Evolutionary conservation across 1,284 basidiomycete species (phyloP), one percentile per base, ranked within the genome.

Genomic region (Irpex lacteus): DNA sequence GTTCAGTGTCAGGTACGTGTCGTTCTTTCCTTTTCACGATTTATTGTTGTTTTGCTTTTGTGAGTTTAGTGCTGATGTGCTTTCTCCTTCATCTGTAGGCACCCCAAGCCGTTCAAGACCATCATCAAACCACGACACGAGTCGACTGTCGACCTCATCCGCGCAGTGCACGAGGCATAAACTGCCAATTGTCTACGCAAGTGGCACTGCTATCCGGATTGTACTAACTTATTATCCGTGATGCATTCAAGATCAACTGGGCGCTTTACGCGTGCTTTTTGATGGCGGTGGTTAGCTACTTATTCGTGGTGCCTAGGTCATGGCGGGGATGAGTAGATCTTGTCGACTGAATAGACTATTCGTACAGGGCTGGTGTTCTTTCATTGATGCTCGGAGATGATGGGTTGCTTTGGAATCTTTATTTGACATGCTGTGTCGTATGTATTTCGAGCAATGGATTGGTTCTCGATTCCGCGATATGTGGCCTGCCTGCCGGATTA

Each of bases 91-190:
- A 4, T 53, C 18, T 53, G 9, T 57, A 83, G 82, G 81, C 66
- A 84, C 82, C 36, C 83, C 80, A 68, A 67, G 77, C 72, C n/a
- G 15, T 63, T 38, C 19, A 60, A 52, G 34, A 64, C 65, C 65
- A 18, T 44, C 61, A 60, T 61, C 18, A 11, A 50, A 54, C 66
- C 38, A 64, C 21, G 59, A 26, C 50, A 53, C 8, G 18, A 53
- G 13, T 18, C 50, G 5, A 53, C 50, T 3, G 50, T 53, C 18
- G 50, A 53, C 19, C 19, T 53, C 15, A 53, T 53, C 19, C 50
- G 50, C 18, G 50, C n/a, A 18, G 50, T 9, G 50, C 8, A 53
- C 18, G 50, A 53, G 21, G 50, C 50, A 18, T 53, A 53, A 53
- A 19, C 50, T 19, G 50, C 19, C 8, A 53, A 53, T 18, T 21